These are phyloP conservation scores for Paraconiothyrium brasiliense DNA, from an alignment of 2,329 filamentous ascomycete species.

Conservation along the genomic window DNA sequence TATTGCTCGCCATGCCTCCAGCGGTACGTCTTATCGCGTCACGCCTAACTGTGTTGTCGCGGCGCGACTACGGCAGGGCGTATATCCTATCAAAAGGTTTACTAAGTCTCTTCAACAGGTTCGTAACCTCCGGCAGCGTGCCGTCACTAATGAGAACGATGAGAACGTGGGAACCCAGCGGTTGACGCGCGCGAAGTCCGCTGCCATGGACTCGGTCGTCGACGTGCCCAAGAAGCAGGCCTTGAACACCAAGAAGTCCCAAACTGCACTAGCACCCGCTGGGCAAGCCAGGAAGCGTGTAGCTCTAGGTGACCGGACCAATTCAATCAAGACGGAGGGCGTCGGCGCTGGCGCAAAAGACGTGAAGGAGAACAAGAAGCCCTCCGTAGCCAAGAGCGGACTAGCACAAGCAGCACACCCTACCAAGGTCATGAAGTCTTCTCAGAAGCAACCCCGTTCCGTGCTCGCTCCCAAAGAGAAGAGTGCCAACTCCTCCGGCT, in stretches of 20 bases:
- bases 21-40: constrained; percentile 55
- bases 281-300: constrained; percentile 74
- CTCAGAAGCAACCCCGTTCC: constrained; percentile 69
- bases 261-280: constrained; percentile 45
- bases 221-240: constrained; percentile 65
- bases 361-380: constrained; percentile 77
- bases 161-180: constrained; percentile 83
- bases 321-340: constrained; percentile 80
- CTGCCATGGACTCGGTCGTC: constrained; percentile 68
- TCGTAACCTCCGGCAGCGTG: constrained; percentile 77
- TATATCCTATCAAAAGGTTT: constrained; percentile 21
- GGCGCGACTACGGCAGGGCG: constrained; percentile 21
- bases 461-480: constrained; percentile 75
- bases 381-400: constrained; percentile 64
- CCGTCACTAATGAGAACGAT: constrained; percentile 90
- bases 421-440: constrained; percentile 80
- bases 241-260: constrained; percentile 56
- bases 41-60: constrained; percentile 21
- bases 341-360: constrained; percentile 52
- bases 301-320: constrained; percentile 93
- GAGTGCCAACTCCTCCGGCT: constrained; percentile 66
- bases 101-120: constrained; percentile 63
- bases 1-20: constrained; percentile 63
- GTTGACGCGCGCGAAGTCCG: constrained; percentile 91
- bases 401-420: constrained; percentile 80